Evolutionary conservation across 306 rosid genomes (phyloP).

Genomic region (Prunus mira): DNA sequence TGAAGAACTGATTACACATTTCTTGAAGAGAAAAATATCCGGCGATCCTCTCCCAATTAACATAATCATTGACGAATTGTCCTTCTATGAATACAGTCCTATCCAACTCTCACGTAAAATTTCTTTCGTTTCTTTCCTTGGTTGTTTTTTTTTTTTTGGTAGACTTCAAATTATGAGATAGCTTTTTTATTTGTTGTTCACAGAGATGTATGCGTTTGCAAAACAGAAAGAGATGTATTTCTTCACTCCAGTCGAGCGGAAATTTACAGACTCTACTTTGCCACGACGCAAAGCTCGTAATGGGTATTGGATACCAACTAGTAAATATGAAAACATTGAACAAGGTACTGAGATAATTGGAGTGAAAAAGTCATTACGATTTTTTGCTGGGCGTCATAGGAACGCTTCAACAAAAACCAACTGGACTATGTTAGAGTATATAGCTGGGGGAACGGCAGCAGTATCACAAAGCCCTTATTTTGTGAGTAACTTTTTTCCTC

Average conservation of each 20-base stretch:
- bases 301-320: not conserved
- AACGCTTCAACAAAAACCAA: not conserved
- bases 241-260: not conserved
- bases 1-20: not conserved
- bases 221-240: not conserved
- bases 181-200: not conserved
- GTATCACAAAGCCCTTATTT: too few species aligned
- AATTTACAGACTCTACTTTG: not conserved
- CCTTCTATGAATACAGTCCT: not conserved
- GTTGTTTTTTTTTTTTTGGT: not conserved
- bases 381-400: not conserved
- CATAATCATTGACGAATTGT: not conserved
- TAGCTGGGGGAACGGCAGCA: not conserved
- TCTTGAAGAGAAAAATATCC: not conserved
- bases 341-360: not conserved
- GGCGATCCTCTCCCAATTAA: not conserved
- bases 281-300: not conserved
- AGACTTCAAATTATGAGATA: not conserved
- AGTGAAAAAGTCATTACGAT: not conserved
- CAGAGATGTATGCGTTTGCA: not conserved
- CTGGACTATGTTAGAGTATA: not conserved
- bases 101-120: not conserved
- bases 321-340: not conserved
- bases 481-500: too few species aligned
- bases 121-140: not conserved